Base-by-base conservation (phyloP, 805 yeast genomes). In the Monosporozyma unispora region DNA sequence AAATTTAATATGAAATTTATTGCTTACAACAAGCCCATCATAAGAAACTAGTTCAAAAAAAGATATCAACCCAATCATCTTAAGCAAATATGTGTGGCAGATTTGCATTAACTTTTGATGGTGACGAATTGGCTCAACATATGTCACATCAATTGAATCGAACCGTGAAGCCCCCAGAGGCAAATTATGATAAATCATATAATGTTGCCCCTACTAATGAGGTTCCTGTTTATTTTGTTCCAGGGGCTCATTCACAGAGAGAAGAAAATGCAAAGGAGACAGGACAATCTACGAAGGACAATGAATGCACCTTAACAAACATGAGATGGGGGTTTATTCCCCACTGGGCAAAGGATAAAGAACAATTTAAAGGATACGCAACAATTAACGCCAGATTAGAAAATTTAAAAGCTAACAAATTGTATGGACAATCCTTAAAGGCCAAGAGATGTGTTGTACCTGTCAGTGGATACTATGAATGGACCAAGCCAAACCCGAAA, bases 241-340 rank as follows among this genome's bases (percentile, higher is more conserved):
- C 49, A 37, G 33, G 28, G 5, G 45, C 18, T n/a, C 38, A 42
- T 31, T 12, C 43, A 3, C 23, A 37, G 19, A 35, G 16, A 9
- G 38, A 33, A 4, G 46, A 10, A 9, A 44, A 44, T 44, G 16
- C n/a, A 4, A 33, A 33, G 2, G 47, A 44, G n/a, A 44, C 33
- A 9, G n/a, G 16, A 8, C 23, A 39, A n/a, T 16, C 31, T 4
- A 21, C 39, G 4, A 14, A 45, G 5, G 28, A 35, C 2, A 28
- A n/a, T 19, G n/a, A 22, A 3, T 33, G 31, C 7, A 38, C 29
- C 8, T 6, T 44, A 16, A 12, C 19, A 14, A 12, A 14, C 10
- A 86, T 87, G 93, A 76, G 75, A 44, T 89, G 95, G 86, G 93
- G 96, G 0, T 67, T 88, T 35, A 74, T 86, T 0, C 96, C 96